Base-by-base conservation (phyloP, 2,329 filamentous ascomycete species). In the Verticillium longisporum region DNA sequence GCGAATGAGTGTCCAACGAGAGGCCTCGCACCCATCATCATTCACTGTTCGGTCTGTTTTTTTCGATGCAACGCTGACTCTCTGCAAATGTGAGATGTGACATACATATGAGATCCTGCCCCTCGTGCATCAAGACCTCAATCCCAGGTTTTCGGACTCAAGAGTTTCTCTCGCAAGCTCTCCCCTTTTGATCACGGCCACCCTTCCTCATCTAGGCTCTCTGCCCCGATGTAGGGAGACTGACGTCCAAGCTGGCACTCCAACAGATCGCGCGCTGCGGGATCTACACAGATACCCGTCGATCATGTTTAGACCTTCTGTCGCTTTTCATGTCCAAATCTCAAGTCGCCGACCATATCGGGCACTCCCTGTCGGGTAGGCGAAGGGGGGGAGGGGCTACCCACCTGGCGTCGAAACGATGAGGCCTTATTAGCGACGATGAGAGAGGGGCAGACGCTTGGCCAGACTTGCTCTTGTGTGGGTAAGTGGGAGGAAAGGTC, bases 171-270 rank as follows among this genome's bases (percentile, higher is more conserved):
- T 64, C 63, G 63, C 63, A 65, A 65, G 57, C 62, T 60, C 63
- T 65, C 60, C 63, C 62, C 13, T 58, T 57, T 65, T 55, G 37
- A 56, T 64, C 62, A 45, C 63, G 63, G 63, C 57, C 31, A 56
- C 21, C 26, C 34, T 55, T 54, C 63, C 63, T 53, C 58, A 63
- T 60, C 10, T 50, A 56, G 62, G 15, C 53, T 6, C 38, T 6
- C 37, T 62, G 32, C 62, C 33, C 60, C 60, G 60, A 60, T 37
- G 58, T 54, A 65, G 56, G 14, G 45, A 50, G 45, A 21, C 21
- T 18, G n/a, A 50, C 9, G 45, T 26, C 45, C 6, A 36, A 50
- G 21, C 21, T 21, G 18, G 45, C 45, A 50, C n/a, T 50, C 9
- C 31, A 15, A 33, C 31, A 56, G 55, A 37, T 33, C 34, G 55